These are phyloP conservation scores for Plasmodium vinckei DNA, from an alignment of 169 alveolate genomes.

Conservation along the genomic window DNA sequence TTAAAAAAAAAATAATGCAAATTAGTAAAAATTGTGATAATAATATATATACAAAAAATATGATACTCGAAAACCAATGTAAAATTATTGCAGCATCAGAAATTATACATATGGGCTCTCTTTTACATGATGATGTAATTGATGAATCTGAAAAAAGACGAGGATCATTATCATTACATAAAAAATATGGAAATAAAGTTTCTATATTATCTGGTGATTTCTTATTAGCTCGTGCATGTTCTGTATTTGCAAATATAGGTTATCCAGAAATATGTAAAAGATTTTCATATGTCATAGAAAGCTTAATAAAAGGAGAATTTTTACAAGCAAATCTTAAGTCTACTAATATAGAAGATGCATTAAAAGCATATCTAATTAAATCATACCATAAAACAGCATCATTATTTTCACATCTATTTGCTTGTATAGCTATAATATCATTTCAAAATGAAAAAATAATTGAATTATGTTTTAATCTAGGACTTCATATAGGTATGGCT, in stretches of 20 bases:
- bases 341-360: slow-evolving; percentile 78
- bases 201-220: slow-evolving; percentile 87
- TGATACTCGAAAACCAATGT: slow-evolving; percentile 36
- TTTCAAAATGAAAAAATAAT: slow-evolving; percentile 61
- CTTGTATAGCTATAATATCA: slow-evolving; percentile 63
- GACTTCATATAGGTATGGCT: slow-evolving; percentile 91
- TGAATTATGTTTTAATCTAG: slow-evolving; percentile 83
- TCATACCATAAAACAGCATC: slow-evolving; percentile 85
- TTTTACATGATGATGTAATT: slow-evolving; percentile 89
- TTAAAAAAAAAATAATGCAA: no score
- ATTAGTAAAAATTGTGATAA: not conserved
- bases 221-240: slow-evolving; percentile 78
- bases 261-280: slow-evolving; percentile 71
- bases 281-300: slow-evolving; percentile 82
- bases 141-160: slow-evolving; percentile 86
- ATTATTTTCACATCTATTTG: slow-evolving; percentile 72
- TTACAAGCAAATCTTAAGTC: slow-evolving; percentile 43
- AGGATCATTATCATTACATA: slow-evolving; percentile 82
- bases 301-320: slow-evolving; percentile 80
- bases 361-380: slow-evolving; percentile 79
- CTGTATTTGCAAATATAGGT: slow-evolving; percentile 77
- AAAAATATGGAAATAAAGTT: slow-evolving; percentile 81
- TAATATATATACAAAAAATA: slow-evolving; percentile 26
- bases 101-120: slow-evolving; percentile 86
- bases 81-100: slow-evolving; percentile 82